These are phyloP conservation scores for Colletotrichum spinosum DNA, from an alignment of 2,329 filamentous ascomycete species.

Conservation along the genomic window DNA sequence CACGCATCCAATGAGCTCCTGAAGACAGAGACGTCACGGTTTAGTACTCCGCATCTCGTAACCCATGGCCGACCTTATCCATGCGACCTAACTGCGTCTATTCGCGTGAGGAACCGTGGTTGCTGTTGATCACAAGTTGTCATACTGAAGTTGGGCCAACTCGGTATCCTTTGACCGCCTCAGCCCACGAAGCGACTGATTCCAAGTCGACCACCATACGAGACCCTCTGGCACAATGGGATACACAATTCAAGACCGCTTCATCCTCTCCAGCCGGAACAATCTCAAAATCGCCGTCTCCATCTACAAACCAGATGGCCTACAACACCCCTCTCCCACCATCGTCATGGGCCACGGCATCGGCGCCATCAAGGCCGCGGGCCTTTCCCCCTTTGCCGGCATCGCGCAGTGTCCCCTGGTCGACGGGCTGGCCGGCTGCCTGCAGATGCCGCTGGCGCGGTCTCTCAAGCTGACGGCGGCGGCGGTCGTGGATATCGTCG, in stretches of 20 bases:
- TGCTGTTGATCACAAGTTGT: too few species aligned
- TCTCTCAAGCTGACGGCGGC: constrained; percentile 18
- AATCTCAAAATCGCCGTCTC: constrained; percentile 22
- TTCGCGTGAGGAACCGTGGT: too few species aligned
- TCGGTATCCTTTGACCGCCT: too few species aligned
- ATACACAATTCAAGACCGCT: constrained; percentile 27
- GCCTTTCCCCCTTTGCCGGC: constrained; percentile 21
- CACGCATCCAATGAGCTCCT: too few species aligned
- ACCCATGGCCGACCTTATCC: too few species aligned
- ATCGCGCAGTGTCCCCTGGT: constrained; percentile 29
- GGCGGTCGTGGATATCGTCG: constrained; percentile 14
- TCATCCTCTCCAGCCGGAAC: constrained; percentile 22
- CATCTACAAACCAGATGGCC: constrained; percentile 29
- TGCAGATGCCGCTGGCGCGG: constrained; percentile 18
- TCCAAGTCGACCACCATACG: not conserved
- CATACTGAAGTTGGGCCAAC: not conserved
- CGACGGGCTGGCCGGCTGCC: constrained; percentile 15
- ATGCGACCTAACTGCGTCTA: too few species aligned
- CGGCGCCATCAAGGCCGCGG: constrained; percentile 32
- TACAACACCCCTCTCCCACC: not conserved
- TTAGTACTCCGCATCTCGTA: too few species aligned
- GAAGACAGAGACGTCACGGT: too few species aligned
- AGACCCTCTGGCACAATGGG: constrained; percentile 7
- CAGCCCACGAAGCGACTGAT: too few species aligned
- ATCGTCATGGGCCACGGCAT: constrained; percentile 32